These are phyloP conservation scores for Puccinia coronata DNA, from an alignment of 1,284 basidiomycete species.

Conservation along the genomic window DNA sequence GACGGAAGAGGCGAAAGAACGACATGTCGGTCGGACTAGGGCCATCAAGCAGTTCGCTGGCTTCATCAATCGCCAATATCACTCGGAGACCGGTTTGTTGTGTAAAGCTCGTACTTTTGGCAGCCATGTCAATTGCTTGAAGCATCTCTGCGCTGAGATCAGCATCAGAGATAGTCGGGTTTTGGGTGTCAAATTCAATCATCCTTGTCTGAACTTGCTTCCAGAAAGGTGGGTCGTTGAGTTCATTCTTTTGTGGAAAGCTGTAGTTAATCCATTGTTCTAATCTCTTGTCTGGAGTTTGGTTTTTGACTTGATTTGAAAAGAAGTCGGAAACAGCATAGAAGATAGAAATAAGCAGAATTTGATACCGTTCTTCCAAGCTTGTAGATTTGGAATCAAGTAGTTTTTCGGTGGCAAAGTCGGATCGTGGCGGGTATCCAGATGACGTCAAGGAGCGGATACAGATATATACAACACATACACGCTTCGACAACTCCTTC, in stretches of 20 bases:
- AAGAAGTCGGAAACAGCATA: not conserved
- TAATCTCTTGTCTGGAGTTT: not conserved
- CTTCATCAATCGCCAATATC: not conserved
- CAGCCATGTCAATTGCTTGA: too few relatives aligned
- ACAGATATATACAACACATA: conserved; percentile 7
- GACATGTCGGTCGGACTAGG: not conserved
- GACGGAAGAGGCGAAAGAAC: not conserved
- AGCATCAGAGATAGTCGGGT: too few relatives aligned
- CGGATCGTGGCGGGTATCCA: not conserved
- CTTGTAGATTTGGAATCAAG: not conserved
- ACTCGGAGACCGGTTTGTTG: not conserved
- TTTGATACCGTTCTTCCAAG: not conserved
- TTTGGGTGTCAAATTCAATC: not conserved
- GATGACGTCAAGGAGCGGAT: not conserved
- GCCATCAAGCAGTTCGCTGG: not conserved
- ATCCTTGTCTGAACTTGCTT: not conserved
- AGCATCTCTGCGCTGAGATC: not conserved
- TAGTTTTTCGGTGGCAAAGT: not conserved
- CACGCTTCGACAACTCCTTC: not conserved
- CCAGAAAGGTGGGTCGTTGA: not conserved
- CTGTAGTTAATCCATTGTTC: not conserved
- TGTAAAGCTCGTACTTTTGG: too few relatives aligned
- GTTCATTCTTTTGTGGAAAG: not conserved
- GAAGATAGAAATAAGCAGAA: not conserved
- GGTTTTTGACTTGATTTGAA: not conserved